Evolutionary conservation across 2,329 filamentous ascomycete genomes (phyloP), one percentile per base, ranked within the genome.

Genomic region (Venturia pyrina): DNA sequence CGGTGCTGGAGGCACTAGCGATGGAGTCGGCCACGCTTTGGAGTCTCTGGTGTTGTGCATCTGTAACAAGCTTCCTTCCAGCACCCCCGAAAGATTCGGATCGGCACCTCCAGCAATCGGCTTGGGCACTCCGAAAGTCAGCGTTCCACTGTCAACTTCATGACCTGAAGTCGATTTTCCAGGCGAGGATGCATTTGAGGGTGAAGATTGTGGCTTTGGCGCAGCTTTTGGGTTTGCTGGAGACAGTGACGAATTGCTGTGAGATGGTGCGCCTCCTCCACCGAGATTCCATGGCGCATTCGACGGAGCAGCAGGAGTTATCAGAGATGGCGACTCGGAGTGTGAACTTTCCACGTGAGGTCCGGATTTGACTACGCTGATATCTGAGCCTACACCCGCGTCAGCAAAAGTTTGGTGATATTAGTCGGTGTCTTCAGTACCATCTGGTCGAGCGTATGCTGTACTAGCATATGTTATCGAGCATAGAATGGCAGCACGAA

Each of bases 391-490:
- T 59, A 59, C 53, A 37, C 19, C 32, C 3, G 28, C 53, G 19
- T 53, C 24, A 53, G 48, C 21, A 24, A 53, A 24, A 11, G 13
- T 28, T 21, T 53, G 5, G 1, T 15, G 24, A 21, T 13, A 11
- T 53, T 10, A 15, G 21, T 17, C 8, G 28, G 24, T 21, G 28
- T 19, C 17, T 32, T 59, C 28, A 59, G 53, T 59, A 59, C 53
- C 53, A 37, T 59, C 53, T n/a, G 53, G 53, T 37, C 53, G 53
- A 37, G 53, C 53, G 53, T 34, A 59, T 37, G 19, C 53, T 59
- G 32, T 37, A 8, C 53, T 59, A 59, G 17, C 15, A 24, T 32
- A 59, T 37, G 28, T 34, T 59, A 59, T 59, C 28, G 32, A 59
- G 53, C 32, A 59, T 59, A 59, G 13, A 28, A 59, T 28, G 28